Evolutionary conservation across 1,284 basidiomycete species (phyloP).

Genomic region (Xerocomus amazonicus): DNA sequence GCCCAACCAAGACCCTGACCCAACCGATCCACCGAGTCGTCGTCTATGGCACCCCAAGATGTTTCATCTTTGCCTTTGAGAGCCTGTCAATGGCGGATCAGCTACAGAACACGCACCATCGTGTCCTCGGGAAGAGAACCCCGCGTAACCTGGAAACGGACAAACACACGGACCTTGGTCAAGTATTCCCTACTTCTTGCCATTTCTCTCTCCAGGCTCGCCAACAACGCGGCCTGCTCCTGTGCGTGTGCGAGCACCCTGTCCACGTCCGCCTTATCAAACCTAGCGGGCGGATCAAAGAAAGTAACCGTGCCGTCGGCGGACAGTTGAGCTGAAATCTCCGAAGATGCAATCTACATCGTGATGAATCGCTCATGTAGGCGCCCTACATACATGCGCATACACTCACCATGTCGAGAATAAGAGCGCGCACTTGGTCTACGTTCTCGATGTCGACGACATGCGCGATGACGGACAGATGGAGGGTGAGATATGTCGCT

Average conservation of each 20-base stretch:
- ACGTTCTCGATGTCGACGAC: conserved; percentile 54
- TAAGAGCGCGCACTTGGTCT: conserved; percentile 52
- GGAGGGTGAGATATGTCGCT: conserved; percentile 72
- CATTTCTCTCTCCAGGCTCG: conserved; percentile 53
- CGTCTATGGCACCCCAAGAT: conserved; percentile 28
- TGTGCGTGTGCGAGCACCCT: conserved; percentile 58
- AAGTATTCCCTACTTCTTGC: conserved; percentile 64
- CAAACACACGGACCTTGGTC: conserved; percentile 46
- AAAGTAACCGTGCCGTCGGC: conserved; percentile 69
- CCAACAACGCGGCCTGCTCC: conserved; percentile 49
- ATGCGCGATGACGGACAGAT: conserved; percentile 64
- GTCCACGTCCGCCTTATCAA: conserved; percentile 66
- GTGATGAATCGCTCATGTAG: too few relatives aligned
- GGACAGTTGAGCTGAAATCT: conserved; percentile 64
- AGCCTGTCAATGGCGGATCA: conserved; percentile 16
- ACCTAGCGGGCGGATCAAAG: conserved; percentile 55
- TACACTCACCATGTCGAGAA: conserved; percentile 64
- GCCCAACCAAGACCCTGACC: conserved; percentile 20
- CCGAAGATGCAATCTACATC: conserved; percentile 61
- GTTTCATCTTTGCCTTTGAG: conserved; percentile 33
- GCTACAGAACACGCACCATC: neutral
- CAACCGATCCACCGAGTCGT: conserved; percentile 28
- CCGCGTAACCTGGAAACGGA: too few relatives aligned
- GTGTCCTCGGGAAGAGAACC: too few relatives aligned
- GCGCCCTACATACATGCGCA: neutral